A percentile compares a stretch with the other conserved stretches of the same genome.
These are phyloP conservation scores for Aspergillus awamori DNA, from an alignment of 2,329 filamentous ascomycete genomes.

Conservation along the genomic window DNA sequence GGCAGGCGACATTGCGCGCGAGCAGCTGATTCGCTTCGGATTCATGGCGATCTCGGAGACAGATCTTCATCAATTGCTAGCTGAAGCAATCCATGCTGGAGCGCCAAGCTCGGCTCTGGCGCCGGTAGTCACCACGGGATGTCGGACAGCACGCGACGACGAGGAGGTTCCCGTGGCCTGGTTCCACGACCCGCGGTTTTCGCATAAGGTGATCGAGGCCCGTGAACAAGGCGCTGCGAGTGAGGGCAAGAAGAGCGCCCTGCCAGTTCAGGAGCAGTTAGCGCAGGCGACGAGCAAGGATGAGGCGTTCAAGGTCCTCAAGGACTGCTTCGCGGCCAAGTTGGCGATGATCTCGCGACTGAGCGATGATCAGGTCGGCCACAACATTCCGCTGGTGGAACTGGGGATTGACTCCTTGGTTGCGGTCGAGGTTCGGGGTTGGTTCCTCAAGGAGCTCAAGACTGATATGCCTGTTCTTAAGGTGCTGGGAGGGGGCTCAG, in stretches of 20 bases:
- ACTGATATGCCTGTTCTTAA: slow-evolving; percentile 53
- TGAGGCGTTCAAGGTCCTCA: background rate
- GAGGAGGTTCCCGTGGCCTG: background rate
- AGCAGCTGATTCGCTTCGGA: background rate
- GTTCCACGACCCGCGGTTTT: slow-evolving; percentile 5
- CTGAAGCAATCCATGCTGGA: slow-evolving; percentile 14
- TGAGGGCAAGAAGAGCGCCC: background rate
- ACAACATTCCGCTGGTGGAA: slow-evolving; percentile 25
- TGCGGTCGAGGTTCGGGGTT: slow-evolving; percentile 48
- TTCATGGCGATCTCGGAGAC: slow-evolving; percentile 1
- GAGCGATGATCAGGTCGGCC: background rate
- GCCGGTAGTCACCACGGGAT: slow-evolving; percentile 1
- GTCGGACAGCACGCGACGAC: slow-evolving; percentile 1
- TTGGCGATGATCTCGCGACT: slow-evolving; percentile 2
- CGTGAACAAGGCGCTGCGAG: background rate
- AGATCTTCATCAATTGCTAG: slow-evolving; percentile 14
- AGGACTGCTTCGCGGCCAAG: slow-evolving; percentile 5
- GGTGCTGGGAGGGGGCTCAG: slow-evolving; percentile 41
- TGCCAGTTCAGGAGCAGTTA: slow-evolving; percentile 1
- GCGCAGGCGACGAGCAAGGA: slow-evolving; percentile 1
- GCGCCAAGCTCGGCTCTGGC: no score
- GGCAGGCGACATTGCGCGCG: background rate
- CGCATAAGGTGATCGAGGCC: slow-evolving; percentile 5
- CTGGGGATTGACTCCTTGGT: slow-evolving; percentile 44
- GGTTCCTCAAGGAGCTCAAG: slow-evolving; percentile 52